phyloP scores from a whole-genome alignment of 805 yeast genomes.

The Zygosaccharomyces bailii region DNA sequence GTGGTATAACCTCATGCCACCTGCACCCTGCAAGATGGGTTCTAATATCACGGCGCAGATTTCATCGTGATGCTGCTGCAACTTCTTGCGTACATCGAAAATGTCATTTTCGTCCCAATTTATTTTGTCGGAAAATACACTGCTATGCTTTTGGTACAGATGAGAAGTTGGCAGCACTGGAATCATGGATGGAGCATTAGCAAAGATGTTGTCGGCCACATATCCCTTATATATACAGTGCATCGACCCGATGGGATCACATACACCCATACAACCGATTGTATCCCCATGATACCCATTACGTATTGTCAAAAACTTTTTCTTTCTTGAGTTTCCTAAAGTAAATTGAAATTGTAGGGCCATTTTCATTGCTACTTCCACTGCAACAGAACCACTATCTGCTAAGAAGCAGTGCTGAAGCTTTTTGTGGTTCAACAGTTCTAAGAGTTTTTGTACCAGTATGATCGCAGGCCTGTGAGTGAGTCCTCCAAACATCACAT shows the following conservation, averaged over 20 bases:
- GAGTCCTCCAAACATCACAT: slow-evolving; percentile 32
- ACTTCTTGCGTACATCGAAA: slow-evolving; percentile 27
- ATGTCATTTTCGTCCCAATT: slow-evolving; percentile 29
- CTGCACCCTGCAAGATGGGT: slow-evolving; percentile 41
- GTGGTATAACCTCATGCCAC: slow-evolving; percentile 38
- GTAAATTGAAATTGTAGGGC: slow-evolving; percentile 35
- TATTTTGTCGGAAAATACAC: slow-evolving; percentile 4
- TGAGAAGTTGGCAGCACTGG: slow-evolving; percentile 18
- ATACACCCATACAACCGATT: slow-evolving; percentile 40
- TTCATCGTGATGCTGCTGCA: slow-evolving; percentile 30
- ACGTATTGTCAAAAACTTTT: slow-evolving; percentile 33
- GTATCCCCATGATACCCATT: slow-evolving; percentile 42
- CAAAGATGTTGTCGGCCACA: slow-evolving; percentile 32
- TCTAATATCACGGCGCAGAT: slow-evolving; percentile 39
- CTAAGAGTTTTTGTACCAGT: slow-evolving; percentile 32
- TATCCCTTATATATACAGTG: slow-evolving; percentile 34
- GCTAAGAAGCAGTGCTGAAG: slow-evolving; percentile 25
- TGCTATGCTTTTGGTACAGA: slow-evolving; percentile 4
- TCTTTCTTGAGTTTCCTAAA: slow-evolving; percentile 25
- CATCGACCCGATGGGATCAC: slow-evolving; percentile 36
- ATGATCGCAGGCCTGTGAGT: slow-evolving; percentile 34
- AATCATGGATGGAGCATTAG: slow-evolving; percentile 25
- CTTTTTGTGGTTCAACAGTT: slow-evolving; percentile 29
- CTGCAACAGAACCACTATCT: slow-evolving; percentile 36
- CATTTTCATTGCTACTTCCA: slow-evolving; percentile 41